These are phyloP conservation scores for Geranium brycei DNA, from an alignment of 345 rosid genomes.

Conservation along the genomic window DNA sequence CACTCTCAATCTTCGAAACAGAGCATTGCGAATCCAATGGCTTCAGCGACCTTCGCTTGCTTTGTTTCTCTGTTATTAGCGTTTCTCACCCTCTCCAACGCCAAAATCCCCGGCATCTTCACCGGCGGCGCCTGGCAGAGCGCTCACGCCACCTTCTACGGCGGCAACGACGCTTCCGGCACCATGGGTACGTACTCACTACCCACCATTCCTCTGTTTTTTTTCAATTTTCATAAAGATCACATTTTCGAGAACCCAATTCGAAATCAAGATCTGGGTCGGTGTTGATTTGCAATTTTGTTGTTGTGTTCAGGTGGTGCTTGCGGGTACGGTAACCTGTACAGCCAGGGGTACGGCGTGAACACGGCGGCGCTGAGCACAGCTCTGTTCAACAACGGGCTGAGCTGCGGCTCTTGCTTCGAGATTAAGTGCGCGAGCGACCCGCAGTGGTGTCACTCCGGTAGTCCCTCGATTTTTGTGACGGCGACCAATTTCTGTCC, in stretches of 20 bases:
- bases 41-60: not conserved
- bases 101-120: slow-evolving; percentile 49
- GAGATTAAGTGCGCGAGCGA: slow-evolving; percentile 41
- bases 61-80: slow-evolving; percentile 14
- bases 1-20: not conserved
- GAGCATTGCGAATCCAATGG: not conserved
- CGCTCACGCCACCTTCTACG: slow-evolving; percentile 28
- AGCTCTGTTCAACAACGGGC: slow-evolving; percentile 49
- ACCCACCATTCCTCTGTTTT: not conserved
- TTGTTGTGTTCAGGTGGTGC: slow-evolving; percentile 38
- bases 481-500: slow-evolving; percentile 68
- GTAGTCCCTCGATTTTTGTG: slow-evolving; percentile 50
- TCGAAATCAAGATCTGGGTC: too few species aligned
- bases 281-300: not conserved
- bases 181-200: slow-evolving; percentile 38
- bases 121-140: slow-evolving; percentile 22
- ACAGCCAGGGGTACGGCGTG: slow-evolving; percentile 63
- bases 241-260: too few species aligned
- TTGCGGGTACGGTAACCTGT: slow-evolving; percentile 52
- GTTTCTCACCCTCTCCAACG: slow-evolving; percentile 20
- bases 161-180: slow-evolving; percentile 24
- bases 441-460: slow-evolving; percentile 49
- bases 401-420: slow-evolving; percentile 54
- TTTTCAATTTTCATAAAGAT: not conserved
- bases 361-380: slow-evolving; percentile 66